These are phyloP conservation scores for Termitomyces sp. DNA, from an alignment of 768 basidiomycete genomes.

Conservation along the genomic window DNA sequence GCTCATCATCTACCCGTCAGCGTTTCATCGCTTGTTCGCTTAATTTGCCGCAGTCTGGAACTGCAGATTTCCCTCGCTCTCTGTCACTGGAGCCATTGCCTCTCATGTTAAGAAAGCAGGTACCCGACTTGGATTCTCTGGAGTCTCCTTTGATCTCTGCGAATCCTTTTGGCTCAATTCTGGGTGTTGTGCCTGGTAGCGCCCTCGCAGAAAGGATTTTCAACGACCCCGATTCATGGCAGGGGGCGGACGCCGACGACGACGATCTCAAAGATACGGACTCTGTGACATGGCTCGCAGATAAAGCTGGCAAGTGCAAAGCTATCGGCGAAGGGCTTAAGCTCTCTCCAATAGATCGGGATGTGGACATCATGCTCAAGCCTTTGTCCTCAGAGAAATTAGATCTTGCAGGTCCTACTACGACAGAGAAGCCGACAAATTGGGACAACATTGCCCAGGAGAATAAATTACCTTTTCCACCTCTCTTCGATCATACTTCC, in stretches of 20 bases:
- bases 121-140: constrained; percentile 30
- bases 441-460: constrained; percentile 9
- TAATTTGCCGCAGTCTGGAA: constrained; percentile 20
- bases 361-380: constrained; percentile 10
- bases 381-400: constrained; percentile 9
- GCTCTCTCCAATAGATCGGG: constrained; percentile 9
- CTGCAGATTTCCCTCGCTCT: constrained; percentile 15
- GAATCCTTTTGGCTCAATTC: constrained; percentile 20
- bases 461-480: constrained; percentile 4
- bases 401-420: background rate
- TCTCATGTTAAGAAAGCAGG: constrained; percentile 25
- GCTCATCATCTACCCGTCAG: background rate
- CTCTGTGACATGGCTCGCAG: constrained; percentile 26
- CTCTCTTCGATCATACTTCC: constrained; percentile 8
- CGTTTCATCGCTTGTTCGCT: background rate
- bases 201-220: constrained; percentile 37
- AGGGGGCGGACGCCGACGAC: constrained; percentile 22
- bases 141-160: constrained; percentile 32
- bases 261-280: constrained; percentile 19
- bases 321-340: constrained; percentile 2
- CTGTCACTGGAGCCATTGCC: constrained; percentile 8
- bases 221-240: constrained; percentile 39
- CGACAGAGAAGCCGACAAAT: background rate
- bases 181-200: constrained; percentile 28
- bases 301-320: constrained; percentile 24